Evolutionary conservation across 164 flowering plant genomes (phyloP), one percentile per base, ranked within the genome.

Genomic region (Vitis labrusca): DNA sequence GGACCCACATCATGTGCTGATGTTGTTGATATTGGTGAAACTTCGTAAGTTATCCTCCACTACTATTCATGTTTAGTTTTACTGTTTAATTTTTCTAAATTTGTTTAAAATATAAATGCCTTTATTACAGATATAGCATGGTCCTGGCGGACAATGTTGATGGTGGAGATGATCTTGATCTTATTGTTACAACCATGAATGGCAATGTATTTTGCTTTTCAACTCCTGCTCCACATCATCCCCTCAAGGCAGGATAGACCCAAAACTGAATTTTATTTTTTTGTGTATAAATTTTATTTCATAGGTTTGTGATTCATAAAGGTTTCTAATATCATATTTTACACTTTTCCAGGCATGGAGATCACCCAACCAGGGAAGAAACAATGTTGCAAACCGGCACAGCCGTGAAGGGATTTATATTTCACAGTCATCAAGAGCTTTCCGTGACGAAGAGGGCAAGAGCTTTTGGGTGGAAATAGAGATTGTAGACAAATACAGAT

Each of bases 161-260:
- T 79, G 99, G 98, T 62, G 99, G 99, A 50, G 98, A 95, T 83
- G 99, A 96, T 75, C 94, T 96, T 50, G 99, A 96, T 88, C 95
- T 96, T 54, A 79, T 96, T 52, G 98, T 96, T 50, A 81, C 98
- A 60, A 96, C 99, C 63, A 96, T 96, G 99, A 96, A 96, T 67
- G 99, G 99, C 63, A 96, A 96, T 75, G 99, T 96, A 68, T 92
- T 96, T 76, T 96, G 99, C 88, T 96, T 96, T 77, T 93, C 99
- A 13, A 96, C 97, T 66, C 94, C 97, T 66, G 72, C 88, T 58
- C 89, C 91, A 11, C 94, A 96, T 77, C 92, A 93, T 83, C 97
- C 98, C 60, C 90, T 92, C 73, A 96, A 96, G 91, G 99, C 78
- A 83, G 19, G 79, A 64, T 48, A 17, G 16, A 47, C 13, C 11